Conservation (phyloP, 768 basidiomycete species). For the Leccinellum rugosiceps region DNA sequence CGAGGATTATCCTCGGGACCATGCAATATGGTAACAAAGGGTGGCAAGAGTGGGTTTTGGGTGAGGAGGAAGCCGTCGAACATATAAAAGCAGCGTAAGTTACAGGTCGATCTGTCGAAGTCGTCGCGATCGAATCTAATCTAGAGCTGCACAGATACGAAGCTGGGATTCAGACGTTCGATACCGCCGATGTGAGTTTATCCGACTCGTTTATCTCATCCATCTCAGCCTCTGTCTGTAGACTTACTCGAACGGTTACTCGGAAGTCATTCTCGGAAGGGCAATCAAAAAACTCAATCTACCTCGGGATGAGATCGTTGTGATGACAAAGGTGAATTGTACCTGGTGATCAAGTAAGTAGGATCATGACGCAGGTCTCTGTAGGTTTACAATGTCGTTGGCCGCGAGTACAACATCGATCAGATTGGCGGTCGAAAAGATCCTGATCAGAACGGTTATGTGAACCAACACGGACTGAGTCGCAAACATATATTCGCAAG, state of each 20-base stretch:
- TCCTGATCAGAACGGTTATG: constrained; percentile 41
- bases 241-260: constrained; percentile 64
- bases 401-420: constrained; percentile 12
- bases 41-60: constrained; percentile 54
- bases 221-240: constrained; percentile 18
- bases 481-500: constrained; percentile 62
- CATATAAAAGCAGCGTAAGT: constrained; percentile 48
- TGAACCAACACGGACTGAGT: constrained; percentile 46
- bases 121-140: not conserved
- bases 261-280: constrained; percentile 67
- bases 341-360: not conserved
- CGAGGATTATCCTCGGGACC: constrained; percentile 47
- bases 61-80: constrained; percentile 42
- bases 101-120: not conserved
- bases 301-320: constrained; percentile 73
- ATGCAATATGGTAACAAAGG: constrained; percentile 44
- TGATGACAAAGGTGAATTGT: constrained; percentile 63
- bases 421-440: constrained; percentile 17
- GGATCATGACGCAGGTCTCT: not conserved
- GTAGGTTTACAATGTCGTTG: constrained; percentile 43
- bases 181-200: constrained; percentile 32
- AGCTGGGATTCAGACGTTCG: constrained; percentile 35
- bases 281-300: constrained; percentile 64
- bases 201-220: not conserved
- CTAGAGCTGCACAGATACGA: constrained; percentile 27